Conservation (phyloP, 345 rosid species). For the Nephelium lappaceum region DNA sequence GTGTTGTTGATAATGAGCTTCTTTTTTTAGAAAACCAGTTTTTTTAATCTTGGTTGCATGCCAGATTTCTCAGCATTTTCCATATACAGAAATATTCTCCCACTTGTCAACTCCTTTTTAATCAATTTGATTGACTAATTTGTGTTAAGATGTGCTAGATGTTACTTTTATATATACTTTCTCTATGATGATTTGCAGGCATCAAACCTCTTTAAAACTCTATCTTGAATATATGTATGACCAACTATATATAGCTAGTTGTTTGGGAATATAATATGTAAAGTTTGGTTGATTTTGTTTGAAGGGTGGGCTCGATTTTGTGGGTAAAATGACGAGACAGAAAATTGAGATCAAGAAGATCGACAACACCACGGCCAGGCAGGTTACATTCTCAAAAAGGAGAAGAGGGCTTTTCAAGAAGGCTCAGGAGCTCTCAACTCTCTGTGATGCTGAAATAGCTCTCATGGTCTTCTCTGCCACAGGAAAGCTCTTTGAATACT, state of each 20-base stretch:
- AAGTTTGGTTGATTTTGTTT: slow-evolving; percentile 1
- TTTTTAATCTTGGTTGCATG: no score
- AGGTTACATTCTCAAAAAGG: slow-evolving; percentile 53
- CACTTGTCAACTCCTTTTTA: no score
- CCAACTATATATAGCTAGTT: background rate
- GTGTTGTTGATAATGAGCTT: no score
- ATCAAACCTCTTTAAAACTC: background rate
- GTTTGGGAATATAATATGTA: background rate
- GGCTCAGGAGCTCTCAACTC: slow-evolving; percentile 48
- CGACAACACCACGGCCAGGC: slow-evolving; percentile 44
- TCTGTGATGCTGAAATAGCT: slow-evolving; percentile 50
- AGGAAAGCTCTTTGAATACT: slow-evolving; percentile 43
- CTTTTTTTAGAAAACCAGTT: no score
- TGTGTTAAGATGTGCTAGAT: no score
- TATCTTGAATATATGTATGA: background rate
- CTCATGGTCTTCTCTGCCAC: slow-evolving; percentile 39
- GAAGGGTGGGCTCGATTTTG: slow-evolving; percentile 1
- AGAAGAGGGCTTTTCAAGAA: slow-evolving; percentile 52
- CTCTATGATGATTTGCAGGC: background rate
- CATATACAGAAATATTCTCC: no score
- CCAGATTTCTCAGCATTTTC: no score
- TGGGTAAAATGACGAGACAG: slow-evolving; percentile 40
- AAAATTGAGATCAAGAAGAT: slow-evolving; percentile 54
- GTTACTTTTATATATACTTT: no score
- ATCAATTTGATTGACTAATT: no score